phyloP scores from a whole-genome alignment of 2,329 filamentous ascomycete species.

The Curvularia sp. region DNA sequence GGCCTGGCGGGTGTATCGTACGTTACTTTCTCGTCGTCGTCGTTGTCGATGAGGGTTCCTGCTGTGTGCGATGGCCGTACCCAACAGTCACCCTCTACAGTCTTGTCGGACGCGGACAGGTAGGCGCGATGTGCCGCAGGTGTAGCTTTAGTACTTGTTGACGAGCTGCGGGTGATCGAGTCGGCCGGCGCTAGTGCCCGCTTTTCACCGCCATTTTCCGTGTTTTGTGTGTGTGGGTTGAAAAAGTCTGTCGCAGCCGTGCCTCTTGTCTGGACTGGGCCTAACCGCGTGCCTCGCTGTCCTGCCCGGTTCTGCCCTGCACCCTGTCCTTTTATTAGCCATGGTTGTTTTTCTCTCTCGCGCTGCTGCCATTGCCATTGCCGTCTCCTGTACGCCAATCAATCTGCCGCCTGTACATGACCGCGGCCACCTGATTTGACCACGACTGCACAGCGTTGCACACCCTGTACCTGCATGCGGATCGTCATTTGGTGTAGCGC shows the following conservation, averaged over 20 bases:
- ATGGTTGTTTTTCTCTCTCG: neutral
- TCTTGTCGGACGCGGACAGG: constrained; percentile 26
- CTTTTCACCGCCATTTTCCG: constrained; percentile 26
- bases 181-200: constrained; percentile 21
- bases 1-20: too few species aligned
- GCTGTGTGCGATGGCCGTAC: constrained; percentile 22
- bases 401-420: neutral
- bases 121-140: constrained; percentile 21
- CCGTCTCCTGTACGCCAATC: constrained; percentile 10
- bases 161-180: constrained; percentile 18
- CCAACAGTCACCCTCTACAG: constrained; percentile 23
- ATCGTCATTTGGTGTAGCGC: constrained; percentile 15
- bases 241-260: constrained; percentile 19
- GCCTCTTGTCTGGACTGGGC: constrained; percentile 7
- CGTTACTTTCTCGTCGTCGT: neutral
- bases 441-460: constrained; percentile 8
- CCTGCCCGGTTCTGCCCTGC: neutral
- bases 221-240: constrained; percentile 4
- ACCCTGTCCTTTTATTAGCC: constrained; percentile 4
- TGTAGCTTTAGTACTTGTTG: constrained; percentile 27
- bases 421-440: constrained; percentile 12
- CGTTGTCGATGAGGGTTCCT: constrained; percentile 28
- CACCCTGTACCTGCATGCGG: constrained; percentile 21
- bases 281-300: constrained; percentile 8
- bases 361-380: neutral